Evolutionary conservation across 176 grass and related monocot species (phyloP), one percentile per base, ranked within the genome.

Genomic region (Aegilops longissima): DNA sequence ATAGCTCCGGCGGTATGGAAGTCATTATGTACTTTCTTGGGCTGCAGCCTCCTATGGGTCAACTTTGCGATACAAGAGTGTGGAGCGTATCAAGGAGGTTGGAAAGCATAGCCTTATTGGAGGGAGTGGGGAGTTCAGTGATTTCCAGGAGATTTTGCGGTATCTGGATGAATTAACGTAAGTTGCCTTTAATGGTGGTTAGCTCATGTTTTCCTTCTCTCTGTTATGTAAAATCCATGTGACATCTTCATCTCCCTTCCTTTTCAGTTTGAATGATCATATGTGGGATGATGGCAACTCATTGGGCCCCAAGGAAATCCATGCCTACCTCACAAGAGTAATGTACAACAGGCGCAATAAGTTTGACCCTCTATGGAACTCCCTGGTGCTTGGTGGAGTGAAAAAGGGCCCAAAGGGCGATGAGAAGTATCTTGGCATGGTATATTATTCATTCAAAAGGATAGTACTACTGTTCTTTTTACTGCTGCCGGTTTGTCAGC

Each of bases 261-360:
- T 86, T 85, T 87, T 86, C 82, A 99, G 94, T 69, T 52, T 93
- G 85, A 93, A 92, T 34, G 97, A 99, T 91, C 92, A 93, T 69
- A 99, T 99, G 97, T 99, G 97, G 97, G 97, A 99, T 81, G 97
- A 99, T 88, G 97, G 97, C 31, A 99, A 99, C 76, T 99, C 97
- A 9, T 79, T 99, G 89, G 97, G 97, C 49, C 97, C 97, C 54
- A 99, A 99, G 82, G 94, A 99, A 88, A 84, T 99, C 75, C 97
- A 99, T 83, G 88, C 81, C 78, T 94, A 99, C 84, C 71, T 99
- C 58, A 99, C 89, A 31, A 88, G 94, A 88, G 89, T 99, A 16
- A 99, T 99, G 97, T 99, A 99, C 35, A 94, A 96, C 72, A 79
- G 94, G 23, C 97, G 97, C 77, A 99, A 99, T 70, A 99, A 99